Base-by-base conservation (phyloP, 495 filamentous ascomycete species). In the Pyrenula aspistea region DNA sequence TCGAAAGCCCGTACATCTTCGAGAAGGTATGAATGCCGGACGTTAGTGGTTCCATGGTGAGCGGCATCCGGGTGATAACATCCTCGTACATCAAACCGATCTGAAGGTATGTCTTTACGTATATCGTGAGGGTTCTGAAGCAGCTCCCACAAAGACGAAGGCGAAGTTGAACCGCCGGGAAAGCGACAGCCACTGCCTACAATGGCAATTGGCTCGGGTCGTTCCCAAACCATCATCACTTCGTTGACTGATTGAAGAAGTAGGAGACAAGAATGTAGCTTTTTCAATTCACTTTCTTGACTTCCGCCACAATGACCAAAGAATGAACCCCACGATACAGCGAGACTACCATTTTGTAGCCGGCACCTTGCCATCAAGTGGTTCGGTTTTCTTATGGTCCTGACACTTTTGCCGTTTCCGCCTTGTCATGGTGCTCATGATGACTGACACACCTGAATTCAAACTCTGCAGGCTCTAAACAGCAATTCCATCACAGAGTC, bases 131-230 rank as follows among this genome's bases (percentile, higher is more conserved):
- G 60, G 25, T 59, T 60, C 25, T 60, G 55, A 55, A 76, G 61
- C 51, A 72, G 55, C 21, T 71, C 63, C 65, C 68, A 71, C 21
- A 78, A 59, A 56, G 67, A 63, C 22, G 63, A 62, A 19, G 71
- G 66, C 31, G 68, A 63, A 22, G 54, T 62, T 60, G 71, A 61
- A 54, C 65, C 62, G 24, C 67, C 82, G n/a, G 83, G 81, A 57
- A 87, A 81, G 23, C 70, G 63, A 60, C 71, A 84, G 21, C 74
- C 68, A 61, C 69, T 75, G 56, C 75, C 74, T 31, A 76, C 63
- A 23, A 77, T 68, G 53, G 74, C 75, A 55, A 77, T 73, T 19
- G 72, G 73, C 60, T 73, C 68, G 2, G 48, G 25, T 20, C 25
- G 55, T 2, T 53, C 47, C 31, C 8, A 42, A 42, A 15, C 31